Percentiles rank a stretch among this genome's conserved stretches.
phyloP scores from a whole-genome alignment of 2,329 filamentous ascomycete species.

The Pseudogymnoascus sp. region DNA sequence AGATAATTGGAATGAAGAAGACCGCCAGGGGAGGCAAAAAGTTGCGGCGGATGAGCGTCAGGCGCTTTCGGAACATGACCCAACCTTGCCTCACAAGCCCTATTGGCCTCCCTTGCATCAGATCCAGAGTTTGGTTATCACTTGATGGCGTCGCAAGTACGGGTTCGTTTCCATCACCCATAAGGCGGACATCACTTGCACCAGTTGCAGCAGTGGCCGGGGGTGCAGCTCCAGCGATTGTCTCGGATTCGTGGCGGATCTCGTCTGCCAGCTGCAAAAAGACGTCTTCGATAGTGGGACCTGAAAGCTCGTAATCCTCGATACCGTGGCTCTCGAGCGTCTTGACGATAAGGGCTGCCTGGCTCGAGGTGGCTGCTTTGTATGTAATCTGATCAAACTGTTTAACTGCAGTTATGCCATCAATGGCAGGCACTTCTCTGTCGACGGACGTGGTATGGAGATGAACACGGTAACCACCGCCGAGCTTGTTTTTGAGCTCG shows the following conservation, averaged over 20 bases:
- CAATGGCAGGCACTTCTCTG: conserved; percentile 39
- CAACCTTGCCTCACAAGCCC: conserved; percentile 62
- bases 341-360: conserved; percentile 65
- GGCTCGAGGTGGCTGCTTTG: conserved; percentile 58
- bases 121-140: conserved; percentile 35
- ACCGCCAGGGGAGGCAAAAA: conserved; percentile 69
- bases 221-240: conserved; percentile 13
- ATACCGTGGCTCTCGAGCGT: conserved; percentile 60
- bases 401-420: conserved; percentile 49
- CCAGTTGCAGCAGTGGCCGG: conserved; percentile 16
- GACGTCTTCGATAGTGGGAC: conserved; percentile 87
- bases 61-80: conserved; percentile 71
- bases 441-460: conserved; percentile 53
- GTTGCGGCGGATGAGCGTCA: conserved; percentile 70
- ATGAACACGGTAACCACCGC: conserved; percentile 78
- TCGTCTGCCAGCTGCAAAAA: conserved; percentile 84
- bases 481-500: conserved; percentile 73
- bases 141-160: neutral
- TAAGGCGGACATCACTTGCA: conserved; percentile 11
- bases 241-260: conserved; percentile 46
- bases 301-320: conserved; percentile 74
- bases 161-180: conserved; percentile 11
- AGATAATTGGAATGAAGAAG: conserved; percentile 69
- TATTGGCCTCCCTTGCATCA: conserved; percentile 63
- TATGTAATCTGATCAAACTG: conserved; percentile 69